These are phyloP conservation scores for Vitis rupestris DNA, from an alignment of 164 flowering plant species.

Conservation along the genomic window DNA sequence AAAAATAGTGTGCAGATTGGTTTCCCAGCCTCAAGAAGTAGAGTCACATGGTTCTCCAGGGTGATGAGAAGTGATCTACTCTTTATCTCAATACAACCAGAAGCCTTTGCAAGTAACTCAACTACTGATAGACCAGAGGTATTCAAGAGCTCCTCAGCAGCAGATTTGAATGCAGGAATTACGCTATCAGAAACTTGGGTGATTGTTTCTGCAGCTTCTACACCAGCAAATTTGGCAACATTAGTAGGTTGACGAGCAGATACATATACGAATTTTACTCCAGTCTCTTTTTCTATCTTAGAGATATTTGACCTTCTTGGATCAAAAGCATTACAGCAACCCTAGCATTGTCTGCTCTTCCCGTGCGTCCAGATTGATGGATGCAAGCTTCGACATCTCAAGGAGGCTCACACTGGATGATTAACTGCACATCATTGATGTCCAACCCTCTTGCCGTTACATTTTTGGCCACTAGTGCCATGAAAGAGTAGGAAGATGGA, in stretches of 20 bases:
- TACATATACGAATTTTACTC: constrained; percentile 87
- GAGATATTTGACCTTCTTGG: constrained; percentile 71
- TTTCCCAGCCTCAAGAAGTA: constrained; percentile 75
- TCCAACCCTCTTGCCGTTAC: constrained; percentile 97
- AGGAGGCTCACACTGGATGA: constrained; percentile 98
- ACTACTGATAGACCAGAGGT: constrained; percentile 65
- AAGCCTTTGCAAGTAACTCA: constrained; percentile 79
- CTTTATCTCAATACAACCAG: constrained; percentile 90
- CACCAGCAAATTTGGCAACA: constrained; percentile 80
- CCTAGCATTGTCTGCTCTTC: constrained; percentile 90
- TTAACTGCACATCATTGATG: constrained; percentile 90
- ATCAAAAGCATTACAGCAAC: constrained; percentile 94
- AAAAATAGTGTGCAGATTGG: constrained; percentile 64
- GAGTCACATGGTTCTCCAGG: constrained; percentile 72
- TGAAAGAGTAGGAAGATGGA: constrained; percentile 58
- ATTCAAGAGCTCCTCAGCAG: constrained; percentile 75
- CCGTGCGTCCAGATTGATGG: constrained; percentile 97
- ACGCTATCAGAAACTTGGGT: constrained; percentile 82
- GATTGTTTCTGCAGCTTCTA: constrained; percentile 68
- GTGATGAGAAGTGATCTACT: constrained; percentile 79
- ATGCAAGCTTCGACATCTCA: constrained; percentile 94
- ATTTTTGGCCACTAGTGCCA: constrained; percentile 86
- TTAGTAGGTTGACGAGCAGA: constrained; percentile 87
- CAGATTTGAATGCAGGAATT: constrained; percentile 77
- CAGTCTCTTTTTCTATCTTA: constrained; percentile 80